phyloP scores from a whole-genome alignment of 1,284 basidiomycete species.

The Malassezia yamatoensis region DNA sequence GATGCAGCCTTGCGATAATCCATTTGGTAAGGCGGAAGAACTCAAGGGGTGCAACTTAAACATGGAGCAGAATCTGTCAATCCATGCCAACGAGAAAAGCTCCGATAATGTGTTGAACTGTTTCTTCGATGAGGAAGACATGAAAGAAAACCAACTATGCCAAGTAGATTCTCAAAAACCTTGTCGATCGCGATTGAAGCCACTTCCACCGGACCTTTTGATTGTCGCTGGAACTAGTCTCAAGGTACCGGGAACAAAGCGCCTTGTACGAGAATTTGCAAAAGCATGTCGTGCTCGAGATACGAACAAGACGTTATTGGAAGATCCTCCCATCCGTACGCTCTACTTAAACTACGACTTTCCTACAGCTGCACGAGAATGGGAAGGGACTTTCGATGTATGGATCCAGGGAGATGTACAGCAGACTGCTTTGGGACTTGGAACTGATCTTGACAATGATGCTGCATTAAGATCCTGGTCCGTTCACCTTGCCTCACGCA shows the following conservation, averaged over 20 bases:
- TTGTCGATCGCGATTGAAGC: conserved; percentile 31
- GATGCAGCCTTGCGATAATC: not conserved
- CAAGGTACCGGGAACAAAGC: conserved; percentile 85
- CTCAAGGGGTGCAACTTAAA: too few species aligned
- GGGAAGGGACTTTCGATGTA: conserved; percentile 81
- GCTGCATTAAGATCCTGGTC: too few species aligned
- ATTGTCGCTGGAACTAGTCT: conserved; percentile 93
- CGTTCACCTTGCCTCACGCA: too few species aligned
- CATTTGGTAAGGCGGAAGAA: not conserved
- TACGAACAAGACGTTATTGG: conserved; percentile 2
- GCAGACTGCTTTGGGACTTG: conserved; percentile 36
- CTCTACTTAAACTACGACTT: conserved; percentile 83
- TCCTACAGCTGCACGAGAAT: conserved; percentile 70
- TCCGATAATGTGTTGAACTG: conserved; percentile 25
- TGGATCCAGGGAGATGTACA: conserved; percentile 87
- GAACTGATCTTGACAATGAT: not conserved
- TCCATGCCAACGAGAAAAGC: conserved; percentile 3
- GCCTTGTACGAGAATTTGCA: conserved; percentile 85
- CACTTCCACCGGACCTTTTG: conserved; percentile 66
- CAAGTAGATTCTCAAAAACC: not conserved
- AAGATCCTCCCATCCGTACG: conserved; percentile 55
- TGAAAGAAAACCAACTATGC: not conserved
- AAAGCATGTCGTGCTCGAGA: conserved; percentile 60
- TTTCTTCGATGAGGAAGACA: conserved; percentile 23
- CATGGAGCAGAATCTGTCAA: not conserved